Percentiles rank a stretch among this genome's conserved stretches.
These are phyloP conservation scores for Galeopsis tetrahit DNA, from an alignment of 257 asterid species.

Conservation along the genomic window DNA sequence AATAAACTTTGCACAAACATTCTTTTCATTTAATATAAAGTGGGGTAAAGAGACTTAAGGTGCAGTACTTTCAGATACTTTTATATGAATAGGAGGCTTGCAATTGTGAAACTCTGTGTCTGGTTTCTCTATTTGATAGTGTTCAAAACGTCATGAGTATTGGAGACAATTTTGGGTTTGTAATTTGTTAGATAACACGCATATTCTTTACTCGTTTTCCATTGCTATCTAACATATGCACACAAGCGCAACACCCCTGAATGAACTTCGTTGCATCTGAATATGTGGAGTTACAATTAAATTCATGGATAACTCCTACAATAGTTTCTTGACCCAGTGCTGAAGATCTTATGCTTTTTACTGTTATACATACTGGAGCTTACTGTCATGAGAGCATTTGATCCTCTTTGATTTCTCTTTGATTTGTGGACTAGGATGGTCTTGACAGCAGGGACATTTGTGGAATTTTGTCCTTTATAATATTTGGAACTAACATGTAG, in stretches of 20 bases:
- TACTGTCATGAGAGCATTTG: slow-evolving; percentile 2
- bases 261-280: neutral
- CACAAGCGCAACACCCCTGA: neutral
- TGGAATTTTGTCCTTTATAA: slow-evolving; percentile 5
- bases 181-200: neutral
- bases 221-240: neutral
- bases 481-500: slow-evolving; percentile 27
- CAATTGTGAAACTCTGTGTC: neutral
- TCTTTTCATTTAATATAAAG: neutral
- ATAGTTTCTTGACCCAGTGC: neutral
- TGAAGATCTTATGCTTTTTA: neutral
- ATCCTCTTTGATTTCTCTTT: slow-evolving; percentile 8
- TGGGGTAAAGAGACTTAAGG: neutral
- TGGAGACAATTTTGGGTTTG: neutral
- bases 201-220: neutral
- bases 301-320: neutral
- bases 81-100: neutral
- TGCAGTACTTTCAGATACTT: neutral
- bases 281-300: neutral
- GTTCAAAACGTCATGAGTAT: neutral
- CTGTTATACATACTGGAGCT: neutral
- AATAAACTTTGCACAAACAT: neutral
- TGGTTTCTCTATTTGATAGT: neutral
- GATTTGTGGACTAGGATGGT: slow-evolving; percentile 2
- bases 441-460: neutral